Evolutionary conservation across 768 basidiomycete species (phyloP).

Genomic region (Leccinum disarticulatum): DNA sequence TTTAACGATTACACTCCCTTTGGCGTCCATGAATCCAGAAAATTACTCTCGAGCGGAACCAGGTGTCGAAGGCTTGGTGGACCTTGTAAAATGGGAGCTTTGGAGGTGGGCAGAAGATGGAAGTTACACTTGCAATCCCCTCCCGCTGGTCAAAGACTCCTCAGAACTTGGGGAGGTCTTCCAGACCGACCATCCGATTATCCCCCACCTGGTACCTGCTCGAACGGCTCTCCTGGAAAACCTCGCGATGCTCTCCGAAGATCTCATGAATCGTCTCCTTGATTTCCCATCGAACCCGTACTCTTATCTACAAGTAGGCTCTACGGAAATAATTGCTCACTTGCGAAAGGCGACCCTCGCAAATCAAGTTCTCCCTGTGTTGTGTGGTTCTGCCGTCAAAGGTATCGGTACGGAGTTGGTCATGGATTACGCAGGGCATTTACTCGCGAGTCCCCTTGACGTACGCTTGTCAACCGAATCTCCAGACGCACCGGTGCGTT

Average conservation of each 20-base stretch:
- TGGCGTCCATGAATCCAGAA: conserved; percentile 69
- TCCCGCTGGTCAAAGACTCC: conserved; percentile 52
- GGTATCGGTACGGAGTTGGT: conserved; percentile 79
- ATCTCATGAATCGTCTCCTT: conserved; percentile 74
- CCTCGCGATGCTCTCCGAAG: conserved; percentile 77
- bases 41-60: conserved; percentile 76
- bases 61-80: conserved; percentile 81
- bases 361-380: conserved; percentile 69
- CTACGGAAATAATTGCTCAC: conserved; percentile 53
- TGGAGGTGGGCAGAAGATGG: conserved; percentile 71
- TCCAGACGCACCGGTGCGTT: conserved; percentile 50
- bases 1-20: conserved; percentile 64
- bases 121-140: conserved; percentile 38
- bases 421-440: conserved; percentile 79
- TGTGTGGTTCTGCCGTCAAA: conserved; percentile 81
- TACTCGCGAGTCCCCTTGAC: conserved; percentile 78
- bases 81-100: conserved; percentile 80
- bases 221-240: conserved; percentile 73
- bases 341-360: conserved; percentile 67
- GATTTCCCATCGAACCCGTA: conserved; percentile 53
- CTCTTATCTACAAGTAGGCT: conserved; percentile 62
- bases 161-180: conserved; percentile 46
- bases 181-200: conserved; percentile 61
- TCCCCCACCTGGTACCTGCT: conserved; percentile 64
- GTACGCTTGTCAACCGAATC: conserved; percentile 47